These are phyloP conservation scores for Oleoguttula mirabilis DNA, from an alignment of 495 filamentous ascomycete genomes.

Conservation along the genomic window DNA sequence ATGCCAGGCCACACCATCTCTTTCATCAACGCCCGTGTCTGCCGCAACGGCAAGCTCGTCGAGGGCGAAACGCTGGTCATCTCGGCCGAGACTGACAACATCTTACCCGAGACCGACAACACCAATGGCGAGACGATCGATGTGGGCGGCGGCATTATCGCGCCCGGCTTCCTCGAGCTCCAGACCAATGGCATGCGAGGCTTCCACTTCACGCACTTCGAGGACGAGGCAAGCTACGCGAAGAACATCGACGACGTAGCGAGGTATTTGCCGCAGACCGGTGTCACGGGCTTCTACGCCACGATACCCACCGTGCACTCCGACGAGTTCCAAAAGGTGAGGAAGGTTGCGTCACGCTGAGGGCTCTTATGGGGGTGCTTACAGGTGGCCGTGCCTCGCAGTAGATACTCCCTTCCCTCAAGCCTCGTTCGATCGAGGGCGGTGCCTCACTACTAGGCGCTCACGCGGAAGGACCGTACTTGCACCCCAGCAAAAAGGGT, in stretches of 20 bases:
- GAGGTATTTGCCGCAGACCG: constrained; percentile 29
- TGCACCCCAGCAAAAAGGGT: constrained; percentile 30
- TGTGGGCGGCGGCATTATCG: constrained; percentile 34
- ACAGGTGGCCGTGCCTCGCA: too few relatives aligned
- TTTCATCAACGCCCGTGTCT: constrained; percentile 35
- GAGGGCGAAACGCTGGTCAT: constrained; percentile 27
- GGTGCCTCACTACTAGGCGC: constrained; percentile 31
- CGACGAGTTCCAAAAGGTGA: constrained; percentile 31
- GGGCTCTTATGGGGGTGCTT: too few relatives aligned
- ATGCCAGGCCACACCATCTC: constrained; percentile 15
- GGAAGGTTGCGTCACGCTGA: too few relatives aligned
- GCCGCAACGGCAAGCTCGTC: constrained; percentile 32
- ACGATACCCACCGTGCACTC: constrained; percentile 30
- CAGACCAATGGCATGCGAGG: constrained; percentile 33
- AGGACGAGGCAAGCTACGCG: constrained; percentile 25
- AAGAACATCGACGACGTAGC: constrained; percentile 25
- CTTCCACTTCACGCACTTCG: constrained; percentile 34
- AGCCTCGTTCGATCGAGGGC: constrained; percentile 21
- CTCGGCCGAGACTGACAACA: constrained; percentile 28
- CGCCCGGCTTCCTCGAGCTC: constrained; percentile 32
- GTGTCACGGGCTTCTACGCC: constrained; percentile 32
- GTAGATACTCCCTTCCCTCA: constrained; percentile 31
- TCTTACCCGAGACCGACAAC: constrained; percentile 31
- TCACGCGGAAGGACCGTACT: constrained; percentile 33
- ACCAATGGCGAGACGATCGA: constrained; percentile 29